Conservation (phyloP, 2,329 filamentous ascomycete species). For the Diaporthe capsici region DNA sequence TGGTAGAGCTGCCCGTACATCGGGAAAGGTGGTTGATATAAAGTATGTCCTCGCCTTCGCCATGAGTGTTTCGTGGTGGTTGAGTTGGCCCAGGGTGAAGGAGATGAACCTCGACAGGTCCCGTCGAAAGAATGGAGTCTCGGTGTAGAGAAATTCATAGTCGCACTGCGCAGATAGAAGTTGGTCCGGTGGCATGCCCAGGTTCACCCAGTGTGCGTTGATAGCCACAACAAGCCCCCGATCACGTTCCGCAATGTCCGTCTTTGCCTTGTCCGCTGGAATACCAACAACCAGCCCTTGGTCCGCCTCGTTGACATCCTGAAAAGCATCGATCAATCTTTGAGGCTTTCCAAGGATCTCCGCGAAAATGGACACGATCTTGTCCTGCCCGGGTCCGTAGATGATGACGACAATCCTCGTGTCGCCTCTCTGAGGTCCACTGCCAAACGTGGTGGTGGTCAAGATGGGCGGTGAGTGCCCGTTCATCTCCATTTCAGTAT, state of each 20-base stretch:
- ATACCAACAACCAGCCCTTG: slow-evolving; percentile 79
- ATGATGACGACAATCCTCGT: slow-evolving; percentile 75
- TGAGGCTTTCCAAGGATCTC: slow-evolving; percentile 84
- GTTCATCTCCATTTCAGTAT: slow-evolving; percentile 51
- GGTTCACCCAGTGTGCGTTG: slow-evolving; percentile 82
- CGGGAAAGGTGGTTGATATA: slow-evolving; percentile 90
- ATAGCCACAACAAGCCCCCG: slow-evolving; percentile 75
- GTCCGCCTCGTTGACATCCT: slow-evolving; percentile 67
- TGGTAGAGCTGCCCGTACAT: slow-evolving; percentile 84
- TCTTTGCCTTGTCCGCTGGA: slow-evolving; percentile 67
- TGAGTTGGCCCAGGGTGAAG: slow-evolving; percentile 83
- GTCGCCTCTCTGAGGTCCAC: slow-evolving; percentile 66
- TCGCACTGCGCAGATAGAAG: slow-evolving; percentile 78
- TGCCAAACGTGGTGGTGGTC: slow-evolving; percentile 56
- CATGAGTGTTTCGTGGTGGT: slow-evolving; percentile 82
- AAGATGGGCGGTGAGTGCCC: slow-evolving; percentile 50
- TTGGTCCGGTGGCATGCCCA: slow-evolving; percentile 77
- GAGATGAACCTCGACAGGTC: slow-evolving; percentile 85
- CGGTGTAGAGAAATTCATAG: slow-evolving; percentile 89
- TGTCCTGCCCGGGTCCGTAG: slow-evolving; percentile 79
- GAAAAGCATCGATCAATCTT: slow-evolving; percentile 69
- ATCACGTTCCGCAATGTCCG: slow-evolving; percentile 71
- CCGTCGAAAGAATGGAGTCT: slow-evolving; percentile 78
- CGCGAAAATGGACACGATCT: slow-evolving; percentile 81
- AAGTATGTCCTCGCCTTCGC: slow-evolving; percentile 85